Evolutionary conservation across 257 asterid species (phyloP).

Genomic region (Petunia axillaris): DNA sequence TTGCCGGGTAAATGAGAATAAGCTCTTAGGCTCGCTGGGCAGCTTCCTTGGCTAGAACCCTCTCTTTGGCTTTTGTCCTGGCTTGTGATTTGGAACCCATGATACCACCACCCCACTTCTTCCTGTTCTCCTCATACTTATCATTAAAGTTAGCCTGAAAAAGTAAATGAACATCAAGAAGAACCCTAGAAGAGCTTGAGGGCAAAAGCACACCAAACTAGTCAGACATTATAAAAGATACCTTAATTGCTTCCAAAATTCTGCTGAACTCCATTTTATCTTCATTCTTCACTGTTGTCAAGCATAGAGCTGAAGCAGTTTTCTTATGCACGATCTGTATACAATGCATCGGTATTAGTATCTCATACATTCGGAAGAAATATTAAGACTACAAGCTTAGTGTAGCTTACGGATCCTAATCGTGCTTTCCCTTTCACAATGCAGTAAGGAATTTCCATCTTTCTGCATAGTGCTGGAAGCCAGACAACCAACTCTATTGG

Average conservation of each 20-base stretch:
- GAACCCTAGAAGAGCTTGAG: not conserved
- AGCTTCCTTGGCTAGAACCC: constrained; percentile 48
- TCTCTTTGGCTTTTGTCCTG: constrained; percentile 51
- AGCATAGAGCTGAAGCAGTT: constrained; percentile 48
- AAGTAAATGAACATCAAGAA: not conserved
- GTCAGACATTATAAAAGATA: not conserved
- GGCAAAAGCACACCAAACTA: not conserved
- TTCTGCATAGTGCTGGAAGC: constrained; percentile 48
- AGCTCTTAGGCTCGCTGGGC: constrained; percentile 42
- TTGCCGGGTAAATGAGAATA: not conserved
- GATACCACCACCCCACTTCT: constrained; percentile 56
- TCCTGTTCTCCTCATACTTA: constrained; percentile 47
- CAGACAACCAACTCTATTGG: constrained; percentile 52
- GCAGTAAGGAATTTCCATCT: constrained; percentile 57
- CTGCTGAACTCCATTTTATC: constrained; percentile 51
- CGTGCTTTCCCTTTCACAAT: constrained; percentile 52
- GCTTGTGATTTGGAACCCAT: constrained; percentile 60
- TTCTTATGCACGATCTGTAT: constrained; percentile 46
- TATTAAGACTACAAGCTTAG: not conserved
- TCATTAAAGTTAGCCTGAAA: constrained; percentile 57
- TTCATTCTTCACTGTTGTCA: constrained; percentile 55
- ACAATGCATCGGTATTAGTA: not conserved
- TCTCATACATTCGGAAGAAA: not conserved
- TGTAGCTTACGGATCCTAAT: constrained; percentile 38
- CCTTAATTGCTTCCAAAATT: constrained; percentile 53